phyloP scores from a whole-genome alignment of 169 alveolate species.

The Cryptosporidium parvum region DNA sequence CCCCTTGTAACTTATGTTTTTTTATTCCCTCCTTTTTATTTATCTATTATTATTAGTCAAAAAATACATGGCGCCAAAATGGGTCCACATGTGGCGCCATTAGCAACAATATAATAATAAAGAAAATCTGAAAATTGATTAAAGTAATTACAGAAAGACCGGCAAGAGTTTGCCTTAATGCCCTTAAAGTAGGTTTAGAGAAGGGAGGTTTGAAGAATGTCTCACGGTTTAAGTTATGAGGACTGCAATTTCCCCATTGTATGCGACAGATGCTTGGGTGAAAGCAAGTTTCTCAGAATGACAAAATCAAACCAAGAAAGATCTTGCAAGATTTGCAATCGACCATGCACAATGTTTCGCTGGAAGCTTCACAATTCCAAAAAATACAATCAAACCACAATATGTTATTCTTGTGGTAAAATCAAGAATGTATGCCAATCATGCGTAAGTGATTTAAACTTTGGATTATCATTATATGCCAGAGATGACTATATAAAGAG shows the following conservation, averaged over 20 bases:
- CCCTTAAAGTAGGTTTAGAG: not conserved
- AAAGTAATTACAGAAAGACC: not conserved
- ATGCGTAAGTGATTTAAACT: constrained; percentile 96
- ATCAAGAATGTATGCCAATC: constrained; percentile 98
- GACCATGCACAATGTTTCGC: constrained; percentile 97
- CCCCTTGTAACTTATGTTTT: not conserved
- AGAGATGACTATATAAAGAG: constrained; percentile 89
- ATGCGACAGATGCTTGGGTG: constrained; percentile 98
- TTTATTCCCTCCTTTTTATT: constrained; percentile 29
- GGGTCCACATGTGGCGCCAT: constrained; percentile 1
- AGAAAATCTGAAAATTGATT: constrained; percentile 3
- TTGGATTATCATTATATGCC: constrained; percentile 96
- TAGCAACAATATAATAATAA: not conserved
- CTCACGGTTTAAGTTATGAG: constrained; percentile 83
- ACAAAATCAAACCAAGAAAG: constrained; percentile 93
- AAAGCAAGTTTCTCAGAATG: constrained; percentile 97
- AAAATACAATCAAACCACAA: constrained; percentile 95
- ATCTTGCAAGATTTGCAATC: constrained; percentile 96
- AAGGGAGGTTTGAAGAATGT: not conserved
- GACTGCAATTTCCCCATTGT: constrained; percentile 95
- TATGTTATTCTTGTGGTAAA: constrained; percentile 98
- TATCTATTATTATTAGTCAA: constrained; percentile 20
- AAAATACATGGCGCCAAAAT: constrained; percentile 15
- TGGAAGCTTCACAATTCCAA: constrained; percentile 97
- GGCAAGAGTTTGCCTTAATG: not conserved